Evolutionary conservation across 345 rosid genomes (phyloP), one percentile per base, ranked within the genome.

Genomic region (Citrus medica): DNA sequence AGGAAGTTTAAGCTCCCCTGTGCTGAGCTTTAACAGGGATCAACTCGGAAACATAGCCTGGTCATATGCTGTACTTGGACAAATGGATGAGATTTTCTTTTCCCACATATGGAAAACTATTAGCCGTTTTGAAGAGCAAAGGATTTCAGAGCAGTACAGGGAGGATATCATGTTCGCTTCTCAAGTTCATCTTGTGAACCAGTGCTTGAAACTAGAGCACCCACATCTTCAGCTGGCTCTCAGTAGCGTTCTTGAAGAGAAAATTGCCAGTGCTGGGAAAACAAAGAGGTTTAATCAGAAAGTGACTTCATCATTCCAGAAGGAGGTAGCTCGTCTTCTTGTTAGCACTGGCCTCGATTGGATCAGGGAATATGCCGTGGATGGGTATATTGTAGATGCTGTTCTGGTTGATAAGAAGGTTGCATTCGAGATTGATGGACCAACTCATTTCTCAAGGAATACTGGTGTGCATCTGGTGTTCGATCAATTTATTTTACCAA

Each of bases 11-110:
- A 83, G 59, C 78, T 77, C 84, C 83, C 88, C 88, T 59, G 61
- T 83, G 37, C 93, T 96, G 73, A 86, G 84, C 79, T 88, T 92
- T 35, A 89, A 84, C 80, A 87, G 97, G 77, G 92, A 92, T 82
- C 97, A 96, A 85, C 93, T 96, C 3, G 97, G 98, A 37, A 94
- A 91, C 81, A 80, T 93, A 80, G 97, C 99, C 71, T 96, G 99
- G 99, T 96, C 99, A 40, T 93, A 92, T 85, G 97, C 98, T 79
- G 97, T 91, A 83, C 91, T 93, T 59, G 95, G 94, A 55, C 90
- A 87, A 78, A 12, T 92, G 82, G 89, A 91, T 64, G 86, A 87
- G 14, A 75, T 79, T 68, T 96, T 92, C 89, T 96, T 93, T 80
- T 85, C 90, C 53, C 87, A 83, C 72, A 75, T 86, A 56, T 96